Conservation (phyloP, 148 eudicot species). For the Amaranthus palmeri region DNA sequence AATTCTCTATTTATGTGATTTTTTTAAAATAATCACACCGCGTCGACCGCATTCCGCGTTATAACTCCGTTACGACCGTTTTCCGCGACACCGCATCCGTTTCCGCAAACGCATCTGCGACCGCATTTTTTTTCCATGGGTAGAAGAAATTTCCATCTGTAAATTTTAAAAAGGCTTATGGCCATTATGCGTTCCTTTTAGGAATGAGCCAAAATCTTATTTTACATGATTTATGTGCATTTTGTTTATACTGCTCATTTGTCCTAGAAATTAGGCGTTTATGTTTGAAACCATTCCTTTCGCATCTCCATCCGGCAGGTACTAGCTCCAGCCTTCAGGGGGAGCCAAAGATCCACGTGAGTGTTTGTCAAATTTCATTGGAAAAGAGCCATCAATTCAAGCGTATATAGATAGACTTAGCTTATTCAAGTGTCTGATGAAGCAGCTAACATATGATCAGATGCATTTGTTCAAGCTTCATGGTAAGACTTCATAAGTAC, state of each 20-base stretch:
- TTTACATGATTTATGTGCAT: background rate
- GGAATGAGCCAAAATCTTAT: background rate
- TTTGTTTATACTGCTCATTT: background rate
- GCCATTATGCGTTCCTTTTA: background rate
- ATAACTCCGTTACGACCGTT: no score
- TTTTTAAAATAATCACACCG: no score
- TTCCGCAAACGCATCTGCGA: no score
- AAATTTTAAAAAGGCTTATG: no score
- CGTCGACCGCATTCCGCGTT: no score
- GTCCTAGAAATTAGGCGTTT: background rate
- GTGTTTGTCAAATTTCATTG: slow-evolving; percentile 70
- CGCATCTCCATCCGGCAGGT: slow-evolving; percentile 41
- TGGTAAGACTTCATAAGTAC: background rate
- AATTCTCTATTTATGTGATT: no score
- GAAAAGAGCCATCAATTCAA: slow-evolving; percentile 81
- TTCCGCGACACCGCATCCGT: no score
- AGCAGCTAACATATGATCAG: background rate
- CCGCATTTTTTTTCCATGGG: no score
- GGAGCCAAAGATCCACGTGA: slow-evolving; percentile 83
- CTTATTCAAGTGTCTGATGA: slow-evolving; percentile 29
- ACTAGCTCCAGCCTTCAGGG: slow-evolving; percentile 86
- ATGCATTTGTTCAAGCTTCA: background rate
- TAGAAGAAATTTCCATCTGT: no score
- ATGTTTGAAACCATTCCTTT: background rate
- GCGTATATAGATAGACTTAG: slow-evolving; percentile 65